Base-by-base conservation (phyloP, 805 yeast genomes). In the Cyberlindnera subsufficiens region DNA sequence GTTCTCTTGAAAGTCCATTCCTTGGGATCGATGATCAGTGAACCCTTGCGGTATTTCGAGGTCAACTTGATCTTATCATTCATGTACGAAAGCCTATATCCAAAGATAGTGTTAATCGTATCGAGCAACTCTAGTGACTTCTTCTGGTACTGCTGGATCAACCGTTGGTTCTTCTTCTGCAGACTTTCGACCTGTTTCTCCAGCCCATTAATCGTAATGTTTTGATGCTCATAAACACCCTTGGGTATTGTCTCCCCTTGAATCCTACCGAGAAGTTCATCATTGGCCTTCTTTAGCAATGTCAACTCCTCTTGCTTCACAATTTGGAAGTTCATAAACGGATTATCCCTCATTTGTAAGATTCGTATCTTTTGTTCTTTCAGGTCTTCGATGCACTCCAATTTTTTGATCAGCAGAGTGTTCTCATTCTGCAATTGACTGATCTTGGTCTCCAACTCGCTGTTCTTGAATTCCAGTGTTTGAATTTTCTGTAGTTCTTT, bases 61-160 rank as follows among this genome's bases (percentile, higher is more conserved):
- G 70, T 62, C 54, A 80, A 65, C 62, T 83, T 68, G 53, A 82
- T 67, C 67, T 77, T 66, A 58, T 74, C 61, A 65, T 78, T 66
- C 50, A 71, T 67, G 49, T 86, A 81, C 55, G 86, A 95, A 19
- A 88, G 64, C 37, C 75, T 73, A 60, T 77, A 87, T 0, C 96
- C 96, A 40, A 89, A 69, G 25, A 83, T 69, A 5, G 80, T 69
- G 42, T 80, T 76, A 0, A 87, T 78, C 1, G 82, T 75, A 29
- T 80, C 78, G 31, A 87, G 66, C 40, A 86, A 81, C 54, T 86
- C 90, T 29, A 71, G 63, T n/a, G 91, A 79, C 57, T 85, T 84
- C 39, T 74, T 72, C 15, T 77, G 63, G 56, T 78, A 87, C 6
- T 76, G 72, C 48, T 80, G 77, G 49, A 68, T 74, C 16, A 73